phyloP scores from a whole-genome alignment of 192 early-diverging fungal species.

The Cladochytrium replicatum region DNA sequence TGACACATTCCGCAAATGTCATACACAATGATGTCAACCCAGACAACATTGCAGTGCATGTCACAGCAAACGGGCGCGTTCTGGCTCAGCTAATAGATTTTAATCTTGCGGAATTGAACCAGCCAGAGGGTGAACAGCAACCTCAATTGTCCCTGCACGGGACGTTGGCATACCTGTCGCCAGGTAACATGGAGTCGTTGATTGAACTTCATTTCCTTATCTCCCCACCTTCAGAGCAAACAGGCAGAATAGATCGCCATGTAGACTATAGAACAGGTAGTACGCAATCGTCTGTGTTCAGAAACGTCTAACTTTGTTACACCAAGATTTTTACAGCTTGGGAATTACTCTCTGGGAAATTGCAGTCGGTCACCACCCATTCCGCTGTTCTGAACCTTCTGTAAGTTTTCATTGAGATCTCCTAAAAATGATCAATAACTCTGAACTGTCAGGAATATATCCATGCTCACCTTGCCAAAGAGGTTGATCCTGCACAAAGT shows the following conservation, averaged over 20 bases:
- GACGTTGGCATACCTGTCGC: slow-evolving; percentile 36
- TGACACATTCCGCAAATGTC: slow-evolving; percentile 28
- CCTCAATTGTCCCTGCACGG: slow-evolving; percentile 28
- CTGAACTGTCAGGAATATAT: slow-evolving; percentile 25
- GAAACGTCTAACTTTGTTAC: background rate
- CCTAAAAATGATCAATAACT: background rate
- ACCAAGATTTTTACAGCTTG: slow-evolving; percentile 36
- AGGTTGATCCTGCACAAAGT: slow-evolving; percentile 19
- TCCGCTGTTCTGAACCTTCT: slow-evolving; percentile 27
- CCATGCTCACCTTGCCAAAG: slow-evolving; percentile 35
- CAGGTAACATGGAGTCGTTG: slow-evolving; percentile 15
- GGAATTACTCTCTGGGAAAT: slow-evolving; percentile 43
- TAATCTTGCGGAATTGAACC: slow-evolving; percentile 18
- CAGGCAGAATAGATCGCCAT: slow-evolving; percentile 28
- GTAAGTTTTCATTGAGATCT: slow-evolving; percentile 11
- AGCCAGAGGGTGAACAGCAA: slow-evolving; percentile 10
- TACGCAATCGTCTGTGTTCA: background rate
- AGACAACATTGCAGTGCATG: slow-evolving; percentile 31
- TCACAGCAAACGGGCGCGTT: slow-evolving; percentile 6
- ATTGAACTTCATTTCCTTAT: background rate
- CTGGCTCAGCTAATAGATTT: slow-evolving; percentile 37
- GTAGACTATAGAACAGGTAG: slow-evolving; percentile 34
- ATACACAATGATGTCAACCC: slow-evolving; percentile 44
- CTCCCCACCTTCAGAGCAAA: slow-evolving; percentile 31
- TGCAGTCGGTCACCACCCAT: slow-evolving; percentile 29